A percentile compares a stretch with the other conserved stretches of the same genome.
Evolutionary conservation across 495 filamentous ascomycete genomes (phyloP).

Genomic region (Penicillium verhagenii): DNA sequence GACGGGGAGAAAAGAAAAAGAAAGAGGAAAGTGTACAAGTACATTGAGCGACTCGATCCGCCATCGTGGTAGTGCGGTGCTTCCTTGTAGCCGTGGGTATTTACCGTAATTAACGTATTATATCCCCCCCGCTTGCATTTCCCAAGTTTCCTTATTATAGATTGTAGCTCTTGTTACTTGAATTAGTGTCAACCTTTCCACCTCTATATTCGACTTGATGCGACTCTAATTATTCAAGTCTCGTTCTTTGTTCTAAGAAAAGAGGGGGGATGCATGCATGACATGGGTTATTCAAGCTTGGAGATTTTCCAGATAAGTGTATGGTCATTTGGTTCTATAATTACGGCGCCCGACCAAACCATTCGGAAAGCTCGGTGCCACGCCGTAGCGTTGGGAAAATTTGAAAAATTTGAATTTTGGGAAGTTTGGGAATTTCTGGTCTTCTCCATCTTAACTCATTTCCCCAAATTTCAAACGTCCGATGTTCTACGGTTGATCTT

Average conservation of each 20-base stretch:
- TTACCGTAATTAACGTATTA: conserved; percentile 9
- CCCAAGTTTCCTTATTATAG: no score
- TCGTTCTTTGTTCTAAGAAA: neutral
- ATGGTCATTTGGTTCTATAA: conserved; percentile 1
- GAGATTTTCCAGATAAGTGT: neutral
- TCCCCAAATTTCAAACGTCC: neutral
- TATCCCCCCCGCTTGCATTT: neutral
- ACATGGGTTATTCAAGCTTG: neutral
- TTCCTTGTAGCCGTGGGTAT: conserved; percentile 8
- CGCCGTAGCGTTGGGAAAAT: neutral
- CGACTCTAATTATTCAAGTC: neutral
- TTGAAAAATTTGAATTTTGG: neutral
- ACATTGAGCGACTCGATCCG: conserved; percentile 9
- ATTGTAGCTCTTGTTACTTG: neutral
- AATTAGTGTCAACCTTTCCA: neutral
- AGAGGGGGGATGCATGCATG: conserved; percentile 5
- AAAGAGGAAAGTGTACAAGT: conserved; percentile 12
- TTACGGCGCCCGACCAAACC: neutral
- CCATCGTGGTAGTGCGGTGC: conserved; percentile 5
- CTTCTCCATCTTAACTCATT: neutral
- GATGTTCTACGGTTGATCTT: neutral
- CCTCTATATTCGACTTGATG: neutral
- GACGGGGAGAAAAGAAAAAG: conserved; percentile 12
- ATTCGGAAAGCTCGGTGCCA: conserved; percentile 21
- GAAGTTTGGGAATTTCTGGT: neutral